Percentiles rank a stretch among this genome's conserved stretches.
Evolutionary conservation across 345 rosid genomes (phyloP).

Genomic region (Hypericum perforatum): DNA sequence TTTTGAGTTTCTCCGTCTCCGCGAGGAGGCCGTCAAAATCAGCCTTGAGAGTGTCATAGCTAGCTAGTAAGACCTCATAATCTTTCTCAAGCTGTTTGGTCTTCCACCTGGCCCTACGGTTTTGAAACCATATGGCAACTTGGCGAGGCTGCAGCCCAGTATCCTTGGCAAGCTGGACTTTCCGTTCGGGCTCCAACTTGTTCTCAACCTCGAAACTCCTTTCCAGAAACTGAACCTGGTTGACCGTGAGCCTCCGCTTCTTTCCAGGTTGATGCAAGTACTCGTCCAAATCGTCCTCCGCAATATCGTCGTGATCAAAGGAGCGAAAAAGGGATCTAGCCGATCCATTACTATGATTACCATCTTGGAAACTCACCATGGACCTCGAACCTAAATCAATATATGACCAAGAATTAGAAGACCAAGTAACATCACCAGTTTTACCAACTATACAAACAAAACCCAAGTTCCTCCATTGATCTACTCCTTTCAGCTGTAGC

Average conservation of each 20-base stretch:
- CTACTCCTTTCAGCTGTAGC: too few species aligned
- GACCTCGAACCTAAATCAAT: constrained; percentile 19
- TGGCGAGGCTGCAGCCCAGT: constrained; percentile 9
- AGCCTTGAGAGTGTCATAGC: constrained; percentile 8
- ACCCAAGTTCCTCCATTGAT: too few species aligned
- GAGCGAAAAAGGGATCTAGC: not conserved
- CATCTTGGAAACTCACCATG: constrained; percentile 22
- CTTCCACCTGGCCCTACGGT: constrained; percentile 8
- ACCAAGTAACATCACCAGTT: not conserved
- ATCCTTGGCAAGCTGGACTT: constrained; percentile 10
- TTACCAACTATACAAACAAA: not conserved
- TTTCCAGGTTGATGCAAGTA: constrained; percentile 9
- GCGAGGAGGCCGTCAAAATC: constrained; percentile 6
- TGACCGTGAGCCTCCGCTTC: constrained; percentile 6
- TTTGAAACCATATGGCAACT: constrained; percentile 10
- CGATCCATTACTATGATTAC: constrained; percentile 2
- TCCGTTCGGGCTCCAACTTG: constrained; percentile 7
- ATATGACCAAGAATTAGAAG: not conserved
- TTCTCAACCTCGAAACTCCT: constrained; percentile 9
- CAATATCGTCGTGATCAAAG: not conserved
- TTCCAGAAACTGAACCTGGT: constrained; percentile 8
- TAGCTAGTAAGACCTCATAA: constrained; percentile 3
- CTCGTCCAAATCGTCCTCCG: constrained; percentile 5
- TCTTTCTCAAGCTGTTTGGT: constrained; percentile 9
- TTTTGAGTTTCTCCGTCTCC: not conserved